Evolutionary conservation across 2,329 filamentous ascomycete genomes (phyloP), one percentile per base, ranked within the genome.

Genomic region (Gyromitra esculenta): DNA sequence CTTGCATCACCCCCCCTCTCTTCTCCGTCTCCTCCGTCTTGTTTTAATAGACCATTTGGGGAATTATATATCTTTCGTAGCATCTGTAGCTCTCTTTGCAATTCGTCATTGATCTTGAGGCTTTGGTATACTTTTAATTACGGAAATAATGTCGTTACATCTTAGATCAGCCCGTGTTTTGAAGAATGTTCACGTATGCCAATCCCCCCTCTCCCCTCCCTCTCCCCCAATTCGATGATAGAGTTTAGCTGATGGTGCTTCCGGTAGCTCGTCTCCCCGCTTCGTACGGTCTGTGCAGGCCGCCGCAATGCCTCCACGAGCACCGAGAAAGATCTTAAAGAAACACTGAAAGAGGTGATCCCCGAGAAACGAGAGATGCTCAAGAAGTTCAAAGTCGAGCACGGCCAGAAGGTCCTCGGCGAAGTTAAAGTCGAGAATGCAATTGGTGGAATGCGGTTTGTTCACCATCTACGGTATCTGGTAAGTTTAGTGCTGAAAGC

Each of bases 381-480:
- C 81, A 96, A 97, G 85, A 92, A 94, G 84, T 92, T 98, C 86
- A 98, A 97, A 87, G 89, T 91, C 74, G 80, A 81, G 59, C 90
- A 95, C 83, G 88, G 89, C 67, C 89, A 91, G 82, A 96, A 94
- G 84, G 90, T 91, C 76, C 91, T 98, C 81, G 95, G 95, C 73
- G 92, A 97, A 82, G 90, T 98, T 84, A 97, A 95, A 87, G 89
- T 98, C 59, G 92, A 95, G 85, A 97, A 96, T 85, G 93, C 93
- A 25, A 89, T 98, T 81, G 96, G 96, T 81, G 96, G 96, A 82
- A 98, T 98, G 96, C 92, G 94, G 86, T 88, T 84, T 18, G 80
- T 41, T 18, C 25, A 18, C 13, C 37, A 3, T 9, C 21, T 39
- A 31, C 25, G 1, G 0, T 31, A 31, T 31, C 25, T 31, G 25